Conservation (phyloP, 495 filamentous ascomycete species). For the Margaritispora aquatica region DNA sequence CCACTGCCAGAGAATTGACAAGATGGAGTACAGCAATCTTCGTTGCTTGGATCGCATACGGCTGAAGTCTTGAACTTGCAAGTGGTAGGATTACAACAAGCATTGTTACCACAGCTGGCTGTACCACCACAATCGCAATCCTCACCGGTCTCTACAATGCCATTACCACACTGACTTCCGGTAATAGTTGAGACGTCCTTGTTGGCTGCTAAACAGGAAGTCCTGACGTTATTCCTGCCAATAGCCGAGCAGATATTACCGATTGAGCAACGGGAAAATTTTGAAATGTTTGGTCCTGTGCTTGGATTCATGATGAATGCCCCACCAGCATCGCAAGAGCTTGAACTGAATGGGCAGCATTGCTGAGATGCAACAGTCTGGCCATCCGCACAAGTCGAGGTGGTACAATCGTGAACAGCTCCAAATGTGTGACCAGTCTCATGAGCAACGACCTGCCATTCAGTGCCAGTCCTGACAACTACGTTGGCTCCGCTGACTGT, state of each 20-base stretch:
- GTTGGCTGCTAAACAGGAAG: conserved; percentile 73
- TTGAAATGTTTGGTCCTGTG: conserved; percentile 59
- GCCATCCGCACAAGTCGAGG: conserved; percentile 54
- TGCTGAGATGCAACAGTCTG: conserved; percentile 60
- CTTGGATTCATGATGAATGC: conserved; percentile 95
- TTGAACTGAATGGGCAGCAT: conserved; percentile 76
- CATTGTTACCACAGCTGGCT: conserved; percentile 61
- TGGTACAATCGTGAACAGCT: conserved; percentile 87
- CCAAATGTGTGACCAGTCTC: conserved; percentile 95
- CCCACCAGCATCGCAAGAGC: conserved; percentile 66
- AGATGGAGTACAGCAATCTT: conserved; percentile 71
- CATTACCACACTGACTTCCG: conserved; percentile 87
- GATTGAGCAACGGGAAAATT: conserved; percentile 82
- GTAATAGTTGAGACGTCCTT: conserved; percentile 78
- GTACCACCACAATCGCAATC: conserved; percentile 92
- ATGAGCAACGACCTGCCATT: conserved; percentile 97
- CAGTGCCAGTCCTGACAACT: conserved; percentile 72
- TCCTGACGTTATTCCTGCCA: conserved; percentile 69
- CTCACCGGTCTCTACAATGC: conserved; percentile 90
- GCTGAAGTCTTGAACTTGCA: conserved; percentile 77
- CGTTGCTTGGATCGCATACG: conserved; percentile 85
- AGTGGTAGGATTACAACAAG: conserved; percentile 79
- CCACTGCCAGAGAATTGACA: conserved; percentile 66
- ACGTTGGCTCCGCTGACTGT: conserved; percentile 83
- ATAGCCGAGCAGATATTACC: conserved; percentile 96